A percentile compares a stretch with the other conserved stretches of the same genome.
Conservation (phyloP, 2,329 filamentous ascomycete species). For the Bretziella fagacearum region DNA sequence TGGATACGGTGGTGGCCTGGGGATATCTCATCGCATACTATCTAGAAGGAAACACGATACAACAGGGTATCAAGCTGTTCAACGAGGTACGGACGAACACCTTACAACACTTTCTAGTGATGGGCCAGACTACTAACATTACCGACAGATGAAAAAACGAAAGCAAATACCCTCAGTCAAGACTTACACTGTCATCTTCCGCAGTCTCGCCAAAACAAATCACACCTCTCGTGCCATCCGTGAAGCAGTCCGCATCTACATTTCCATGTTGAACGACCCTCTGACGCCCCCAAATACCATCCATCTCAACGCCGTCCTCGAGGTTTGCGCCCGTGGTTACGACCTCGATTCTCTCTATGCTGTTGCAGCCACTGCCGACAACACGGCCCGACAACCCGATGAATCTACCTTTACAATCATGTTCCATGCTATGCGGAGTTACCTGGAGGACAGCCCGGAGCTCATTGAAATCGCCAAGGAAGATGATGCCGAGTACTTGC, state of each 20-base stretch:
- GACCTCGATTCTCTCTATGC: constrained; percentile 71
- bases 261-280: constrained; percentile 49
- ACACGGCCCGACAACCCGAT: constrained; percentile 45
- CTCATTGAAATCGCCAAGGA: constrained; percentile 15
- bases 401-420: constrained; percentile 65
- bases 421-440: constrained; percentile 52
- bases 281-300: constrained; percentile 55
- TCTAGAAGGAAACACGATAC: constrained; percentile 42
- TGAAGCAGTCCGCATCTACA: constrained; percentile 60
- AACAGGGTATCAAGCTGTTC: constrained; percentile 59
- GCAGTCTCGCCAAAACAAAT: constrained; percentile 48
- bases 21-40: constrained; percentile 66
- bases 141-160: constrained; percentile 80
- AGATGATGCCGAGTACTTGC: constrained; percentile 13
- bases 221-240: constrained; percentile 42
- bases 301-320: constrained; percentile 77
- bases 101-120: background rate
- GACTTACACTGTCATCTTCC: constrained; percentile 72
- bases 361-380: constrained; percentile 55
- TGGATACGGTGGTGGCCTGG: constrained; percentile 62
- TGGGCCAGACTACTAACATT: constrained; percentile 8
- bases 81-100: constrained; percentile 51
- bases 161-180: constrained; percentile 60
- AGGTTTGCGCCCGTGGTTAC: constrained; percentile 55
- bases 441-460: constrained; percentile 20